Conservation (phyloP, 1,139 yeast genomes). For the Zygoascus sp. region DNA sequence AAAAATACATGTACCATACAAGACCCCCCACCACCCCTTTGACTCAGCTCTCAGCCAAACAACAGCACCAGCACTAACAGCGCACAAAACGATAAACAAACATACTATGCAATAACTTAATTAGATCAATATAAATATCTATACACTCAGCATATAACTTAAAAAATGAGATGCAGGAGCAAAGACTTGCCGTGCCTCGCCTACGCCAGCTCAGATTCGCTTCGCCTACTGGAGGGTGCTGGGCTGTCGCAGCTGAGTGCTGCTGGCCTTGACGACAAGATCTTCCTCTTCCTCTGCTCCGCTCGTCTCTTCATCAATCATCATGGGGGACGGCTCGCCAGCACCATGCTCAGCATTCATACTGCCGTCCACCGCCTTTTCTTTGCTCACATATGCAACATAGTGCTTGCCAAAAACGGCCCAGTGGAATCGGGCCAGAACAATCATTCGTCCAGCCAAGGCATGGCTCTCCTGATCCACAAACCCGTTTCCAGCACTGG, state of each 20-base stretch:
- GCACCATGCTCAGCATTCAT: not conserved
- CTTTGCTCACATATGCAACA: conserved; percentile 21
- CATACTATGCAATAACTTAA: not conserved
- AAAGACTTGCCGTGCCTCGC: too few species aligned
- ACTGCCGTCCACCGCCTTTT: not conserved
- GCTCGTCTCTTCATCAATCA: conserved; percentile 7
- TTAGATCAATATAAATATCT: not conserved
- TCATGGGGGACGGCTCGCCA: conserved; percentile 3
- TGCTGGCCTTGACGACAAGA: not conserved
- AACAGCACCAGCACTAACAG: too few species aligned
- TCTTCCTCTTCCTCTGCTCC: conserved; percentile 1
- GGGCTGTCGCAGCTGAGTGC: conserved; percentile 1
- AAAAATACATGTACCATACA: too few species aligned
- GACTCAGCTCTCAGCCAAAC: too few species aligned
- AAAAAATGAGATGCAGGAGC: not conserved
- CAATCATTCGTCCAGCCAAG: conserved; percentile 50
- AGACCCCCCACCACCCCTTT: too few species aligned
- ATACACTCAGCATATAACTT: not conserved
- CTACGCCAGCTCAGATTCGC: too few species aligned
- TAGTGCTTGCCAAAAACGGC: conserved; percentile 54
- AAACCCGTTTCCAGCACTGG: conserved; percentile 10
- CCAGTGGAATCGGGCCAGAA: conserved; percentile 67
- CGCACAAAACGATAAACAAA: too few species aligned
- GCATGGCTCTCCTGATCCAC: conserved; percentile 44
- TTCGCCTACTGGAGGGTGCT: conserved; percentile 1